Evolutionary conservation across 2,329 filamentous ascomycete genomes (phyloP).

Genomic region (Chaetomium sp.): DNA sequence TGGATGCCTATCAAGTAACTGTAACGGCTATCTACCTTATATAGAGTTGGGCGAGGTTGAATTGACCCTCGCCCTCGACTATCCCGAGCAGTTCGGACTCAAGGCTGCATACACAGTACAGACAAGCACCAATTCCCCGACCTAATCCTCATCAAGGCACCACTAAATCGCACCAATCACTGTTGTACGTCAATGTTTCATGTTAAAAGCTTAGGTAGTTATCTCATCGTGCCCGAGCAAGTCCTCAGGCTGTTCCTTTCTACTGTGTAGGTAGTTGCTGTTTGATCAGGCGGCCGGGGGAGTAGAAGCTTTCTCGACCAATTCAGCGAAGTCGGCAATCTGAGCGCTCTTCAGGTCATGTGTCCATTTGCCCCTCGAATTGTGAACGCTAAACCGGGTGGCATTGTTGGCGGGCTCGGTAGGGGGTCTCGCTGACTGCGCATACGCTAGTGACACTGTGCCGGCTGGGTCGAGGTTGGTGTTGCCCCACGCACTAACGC

Average conservation of each 20-base stretch:
- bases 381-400: constrained; percentile 38
- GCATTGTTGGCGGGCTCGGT: constrained; percentile 34
- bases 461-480: constrained; percentile 37
- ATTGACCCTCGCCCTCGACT: neutral
- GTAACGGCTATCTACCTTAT: neutral
- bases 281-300: constrained; percentile 2
- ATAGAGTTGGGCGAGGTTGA: neutral
- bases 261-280: neutral
- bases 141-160: neutral
- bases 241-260: neutral
- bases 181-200: neutral
- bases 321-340: constrained; percentile 36
- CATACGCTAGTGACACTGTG: constrained; percentile 36
- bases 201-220: neutral
- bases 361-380: constrained; percentile 34
- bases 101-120: neutral
- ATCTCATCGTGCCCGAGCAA: neutral
- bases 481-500: constrained; percentile 43
- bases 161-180: neutral
- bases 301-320: constrained; percentile 30
- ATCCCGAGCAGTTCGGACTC: neutral
- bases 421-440: constrained; percentile 31
- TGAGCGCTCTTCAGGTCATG: constrained; percentile 36
- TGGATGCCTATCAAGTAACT: neutral
- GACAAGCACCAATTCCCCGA: neutral